Conservation (phyloP, 2,329 filamentous ascomycete genomes). For the Fusarium poae region DNA sequence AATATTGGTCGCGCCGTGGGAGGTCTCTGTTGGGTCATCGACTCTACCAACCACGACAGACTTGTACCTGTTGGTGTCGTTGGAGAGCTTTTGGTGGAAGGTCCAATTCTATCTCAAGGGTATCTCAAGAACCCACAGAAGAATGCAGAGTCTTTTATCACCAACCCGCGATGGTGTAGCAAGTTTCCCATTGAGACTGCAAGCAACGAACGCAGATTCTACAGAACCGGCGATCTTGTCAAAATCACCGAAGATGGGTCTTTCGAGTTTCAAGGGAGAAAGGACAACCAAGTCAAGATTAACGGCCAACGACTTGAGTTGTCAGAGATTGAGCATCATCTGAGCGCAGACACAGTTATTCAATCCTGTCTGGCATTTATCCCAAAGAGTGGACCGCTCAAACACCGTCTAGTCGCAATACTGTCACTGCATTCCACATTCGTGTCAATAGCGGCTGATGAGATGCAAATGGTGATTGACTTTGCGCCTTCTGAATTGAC, state of each 20-base stretch:
- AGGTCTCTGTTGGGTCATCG: conserved; percentile 46
- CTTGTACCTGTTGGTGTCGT: conserved; percentile 48
- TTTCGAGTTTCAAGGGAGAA: conserved; percentile 48
- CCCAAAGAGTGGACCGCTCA: conserved; percentile 18
- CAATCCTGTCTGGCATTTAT: conserved; percentile 28
- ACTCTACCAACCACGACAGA: conserved; percentile 40
- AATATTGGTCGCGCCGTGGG: conserved; percentile 41
- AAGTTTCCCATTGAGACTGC: not conserved
- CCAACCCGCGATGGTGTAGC: conserved; percentile 29
- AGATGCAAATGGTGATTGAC: conserved; percentile 9
- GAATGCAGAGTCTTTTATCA: conserved; percentile 51
- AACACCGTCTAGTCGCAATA: conserved; percentile 26
- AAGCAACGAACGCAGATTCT: conserved; percentile 16
- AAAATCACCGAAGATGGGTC: conserved; percentile 41
- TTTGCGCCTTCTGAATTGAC: not conserved
- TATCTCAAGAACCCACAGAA: conserved; percentile 59
- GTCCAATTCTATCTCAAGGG: conserved; percentile 59
- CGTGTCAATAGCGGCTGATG: not conserved
- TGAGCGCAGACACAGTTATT: conserved; percentile 20
- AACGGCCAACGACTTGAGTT: conserved; percentile 52
- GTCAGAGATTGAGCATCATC: conserved; percentile 50
- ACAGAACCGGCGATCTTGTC: conserved; percentile 45
- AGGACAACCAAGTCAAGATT: conserved; percentile 54
- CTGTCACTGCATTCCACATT: conserved; percentile 11
- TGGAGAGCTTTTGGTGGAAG: conserved; percentile 56